Evolutionary conservation across 2,329 filamentous ascomycete species (phyloP).

Genomic region (Alternaria sp.): DNA sequence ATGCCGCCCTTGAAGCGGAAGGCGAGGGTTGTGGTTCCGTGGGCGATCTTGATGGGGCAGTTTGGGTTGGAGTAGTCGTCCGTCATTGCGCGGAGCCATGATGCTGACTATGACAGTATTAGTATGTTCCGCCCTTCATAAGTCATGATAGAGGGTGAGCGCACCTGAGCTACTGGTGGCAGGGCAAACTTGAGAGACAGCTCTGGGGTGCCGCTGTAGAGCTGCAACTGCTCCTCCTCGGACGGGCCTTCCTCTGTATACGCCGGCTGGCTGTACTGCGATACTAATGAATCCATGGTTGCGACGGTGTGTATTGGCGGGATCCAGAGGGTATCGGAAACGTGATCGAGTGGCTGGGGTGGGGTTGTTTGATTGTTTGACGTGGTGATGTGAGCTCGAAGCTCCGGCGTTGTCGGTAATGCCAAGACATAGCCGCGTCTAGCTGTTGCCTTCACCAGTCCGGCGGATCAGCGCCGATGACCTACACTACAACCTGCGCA

Average conservation of each 20-base stretch:
- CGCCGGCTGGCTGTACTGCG: constrained; percentile 84
- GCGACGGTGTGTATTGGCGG: constrained; percentile 14
- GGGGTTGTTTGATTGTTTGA: constrained; percentile 23
- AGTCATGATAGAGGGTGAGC: neutral
- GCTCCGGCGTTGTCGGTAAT: constrained; percentile 18
- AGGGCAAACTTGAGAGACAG: constrained; percentile 94
- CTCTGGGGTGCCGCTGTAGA: constrained; percentile 71
- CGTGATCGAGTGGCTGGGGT: constrained; percentile 16
- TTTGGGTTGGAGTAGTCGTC: constrained; percentile 96
- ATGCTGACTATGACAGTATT: constrained; percentile 70
- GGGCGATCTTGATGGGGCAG: constrained; percentile 98
- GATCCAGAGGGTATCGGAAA: constrained; percentile 2
- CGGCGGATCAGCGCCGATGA: neutral
- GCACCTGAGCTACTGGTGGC: constrained; percentile 87
- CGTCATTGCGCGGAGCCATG: constrained; percentile 95
- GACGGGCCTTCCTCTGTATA: constrained; percentile 75
- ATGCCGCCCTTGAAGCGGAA: constrained; percentile 99
- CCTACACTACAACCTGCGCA: neutral
- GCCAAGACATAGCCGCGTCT: constrained; percentile 17
- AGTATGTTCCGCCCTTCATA: constrained; percentile 1
- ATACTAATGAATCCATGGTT: constrained; percentile 88
- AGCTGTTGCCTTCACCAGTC: constrained; percentile 15
- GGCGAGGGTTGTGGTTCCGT: constrained; percentile 96
- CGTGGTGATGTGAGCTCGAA: constrained; percentile 25
- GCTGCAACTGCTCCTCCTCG: constrained; percentile 76